These are phyloP conservation scores for Ogataea glucozyma DNA, from an alignment of 805 yeast species.

Conservation along the genomic window DNA sequence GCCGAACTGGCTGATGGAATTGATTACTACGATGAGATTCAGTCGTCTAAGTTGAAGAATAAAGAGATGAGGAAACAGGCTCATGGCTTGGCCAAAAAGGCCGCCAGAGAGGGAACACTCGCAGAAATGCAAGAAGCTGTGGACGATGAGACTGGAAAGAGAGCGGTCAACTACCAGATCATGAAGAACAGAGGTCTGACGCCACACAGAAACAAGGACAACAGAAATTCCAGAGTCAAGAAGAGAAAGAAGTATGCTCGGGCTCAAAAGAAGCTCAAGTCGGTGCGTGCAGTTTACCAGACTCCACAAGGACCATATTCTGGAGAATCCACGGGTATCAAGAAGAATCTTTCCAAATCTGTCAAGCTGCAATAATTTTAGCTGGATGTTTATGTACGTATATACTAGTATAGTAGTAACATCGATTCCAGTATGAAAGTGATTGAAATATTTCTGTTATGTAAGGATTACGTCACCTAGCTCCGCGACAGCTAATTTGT, in stretches of 20 bases:
- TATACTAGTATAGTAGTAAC: too few relatives aligned
- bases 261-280: slow-evolving; percentile 91
- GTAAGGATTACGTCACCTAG: neutral
- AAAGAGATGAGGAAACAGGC: slow-evolving; percentile 59
- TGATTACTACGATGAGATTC: slow-evolving; percentile 59
- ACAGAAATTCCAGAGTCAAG: slow-evolving; percentile 94
- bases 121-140: slow-evolving; percentile 66
- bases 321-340: slow-evolving; percentile 97
- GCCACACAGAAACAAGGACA: slow-evolving; percentile 88
- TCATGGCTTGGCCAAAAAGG: slow-evolving; percentile 69
- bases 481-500: slow-evolving; percentile 4
- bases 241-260: slow-evolving; percentile 95
- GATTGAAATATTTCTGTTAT: slow-evolving; percentile 4
- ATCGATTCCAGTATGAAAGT: too few relatives aligned
- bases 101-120: slow-evolving; percentile 82
- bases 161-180: slow-evolving; percentile 93
- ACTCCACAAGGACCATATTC: slow-evolving; percentile 75
- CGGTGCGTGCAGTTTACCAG: slow-evolving; percentile 87
- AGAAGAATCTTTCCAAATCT: slow-evolving; percentile 87
- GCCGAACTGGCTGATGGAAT: slow-evolving; percentile 42
- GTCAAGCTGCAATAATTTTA: slow-evolving; percentile 59
- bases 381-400: too few relatives aligned
- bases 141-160: slow-evolving; percentile 83
- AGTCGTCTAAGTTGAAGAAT: slow-evolving; percentile 46
- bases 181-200: slow-evolving; percentile 96